Evolutionary conservation across 768 basidiomycete species (phyloP).

Genomic region (Coprinopsis marcescibilis): DNA sequence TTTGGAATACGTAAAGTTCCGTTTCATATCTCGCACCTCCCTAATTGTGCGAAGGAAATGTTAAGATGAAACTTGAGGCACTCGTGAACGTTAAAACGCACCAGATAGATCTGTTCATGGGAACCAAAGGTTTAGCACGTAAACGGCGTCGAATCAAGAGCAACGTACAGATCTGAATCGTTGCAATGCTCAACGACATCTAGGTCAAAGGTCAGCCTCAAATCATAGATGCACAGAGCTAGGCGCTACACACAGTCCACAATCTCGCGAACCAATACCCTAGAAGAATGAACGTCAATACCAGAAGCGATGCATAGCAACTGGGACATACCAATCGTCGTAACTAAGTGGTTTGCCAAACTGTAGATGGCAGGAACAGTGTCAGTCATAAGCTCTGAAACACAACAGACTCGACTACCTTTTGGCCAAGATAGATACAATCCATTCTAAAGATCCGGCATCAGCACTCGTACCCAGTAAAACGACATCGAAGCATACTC

Average conservation of each 20-base stretch:
- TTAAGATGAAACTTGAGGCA: not conserved
- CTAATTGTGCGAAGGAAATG: slow-evolving; percentile 29
- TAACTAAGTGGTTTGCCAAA: slow-evolving; percentile 65
- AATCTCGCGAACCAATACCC: slow-evolving; percentile 68
- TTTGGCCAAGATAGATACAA: slow-evolving; percentile 94
- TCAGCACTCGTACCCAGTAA: not conserved
- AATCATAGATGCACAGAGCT: not conserved
- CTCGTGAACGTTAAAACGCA: slow-evolving; percentile 30
- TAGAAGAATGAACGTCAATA: slow-evolving; percentile 23
- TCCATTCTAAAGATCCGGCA: slow-evolving; percentile 58
- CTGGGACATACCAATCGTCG: slow-evolving; percentile 34
- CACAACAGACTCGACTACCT: slow-evolving; percentile 49
- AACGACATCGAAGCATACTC: slow-evolving; percentile 17
- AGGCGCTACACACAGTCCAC: slow-evolving; percentile 57
- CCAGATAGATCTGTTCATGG: slow-evolving; percentile 70
- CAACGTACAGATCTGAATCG: slow-evolving; percentile 72
- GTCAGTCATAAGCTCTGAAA: not conserved
- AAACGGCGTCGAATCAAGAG: slow-evolving; percentile 5
- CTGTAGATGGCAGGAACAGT: slow-evolving; percentile 25
- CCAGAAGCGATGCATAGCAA: not conserved
- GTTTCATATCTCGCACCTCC: slow-evolving; percentile 85
- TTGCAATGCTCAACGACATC: slow-evolving; percentile 70
- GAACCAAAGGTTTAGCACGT: not conserved
- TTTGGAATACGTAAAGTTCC: slow-evolving; percentile 91
- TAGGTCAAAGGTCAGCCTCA: slow-evolving; percentile 19